phyloP scores from a whole-genome alignment of 345 rosid species.

The Lepidium africanum region DNA sequence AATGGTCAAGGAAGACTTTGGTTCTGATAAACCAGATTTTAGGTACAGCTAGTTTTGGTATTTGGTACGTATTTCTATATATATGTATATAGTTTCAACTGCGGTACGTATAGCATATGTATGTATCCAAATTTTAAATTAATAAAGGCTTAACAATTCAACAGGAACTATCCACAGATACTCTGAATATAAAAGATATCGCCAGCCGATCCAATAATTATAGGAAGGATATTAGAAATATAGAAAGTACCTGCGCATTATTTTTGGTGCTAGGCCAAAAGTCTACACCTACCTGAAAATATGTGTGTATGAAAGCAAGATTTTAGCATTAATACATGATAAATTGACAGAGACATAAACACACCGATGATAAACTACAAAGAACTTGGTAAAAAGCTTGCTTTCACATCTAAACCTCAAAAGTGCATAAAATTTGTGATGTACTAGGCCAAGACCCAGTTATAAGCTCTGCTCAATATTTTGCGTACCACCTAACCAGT shows the following conservation, averaged over 20 bases:
- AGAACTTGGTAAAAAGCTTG: too few species aligned
- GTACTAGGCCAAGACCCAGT: too few species aligned
- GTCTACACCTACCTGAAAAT: slow-evolving; percentile 5
- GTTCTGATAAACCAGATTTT: slow-evolving; percentile 7
- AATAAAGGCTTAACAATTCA: background rate
- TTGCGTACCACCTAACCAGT: too few species aligned
- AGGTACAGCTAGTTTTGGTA: slow-evolving; percentile 11
- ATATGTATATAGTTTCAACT: background rate
- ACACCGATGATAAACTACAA: too few species aligned
- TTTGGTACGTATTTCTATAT: background rate
- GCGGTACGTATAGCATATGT: background rate
- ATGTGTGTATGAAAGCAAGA: background rate
- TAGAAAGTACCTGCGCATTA: slow-evolving; percentile 9
- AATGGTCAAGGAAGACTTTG: slow-evolving; percentile 4
- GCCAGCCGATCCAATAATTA: slow-evolving; percentile 12
- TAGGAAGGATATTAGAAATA: too few species aligned
- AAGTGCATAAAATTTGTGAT: too few species aligned
- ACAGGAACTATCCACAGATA: slow-evolving; percentile 4
- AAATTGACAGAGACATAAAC: too few species aligned
- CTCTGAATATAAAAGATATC: slow-evolving; percentile 16
- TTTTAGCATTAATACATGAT: background rate
- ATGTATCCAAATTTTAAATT: background rate
- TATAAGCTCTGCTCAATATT: too few species aligned
- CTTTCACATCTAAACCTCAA: too few species aligned
- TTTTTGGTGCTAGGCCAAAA: background rate